phyloP scores from a whole-genome alignment of 2,329 filamentous ascomycete genomes.

The Aspergillus japonicus region DNA sequence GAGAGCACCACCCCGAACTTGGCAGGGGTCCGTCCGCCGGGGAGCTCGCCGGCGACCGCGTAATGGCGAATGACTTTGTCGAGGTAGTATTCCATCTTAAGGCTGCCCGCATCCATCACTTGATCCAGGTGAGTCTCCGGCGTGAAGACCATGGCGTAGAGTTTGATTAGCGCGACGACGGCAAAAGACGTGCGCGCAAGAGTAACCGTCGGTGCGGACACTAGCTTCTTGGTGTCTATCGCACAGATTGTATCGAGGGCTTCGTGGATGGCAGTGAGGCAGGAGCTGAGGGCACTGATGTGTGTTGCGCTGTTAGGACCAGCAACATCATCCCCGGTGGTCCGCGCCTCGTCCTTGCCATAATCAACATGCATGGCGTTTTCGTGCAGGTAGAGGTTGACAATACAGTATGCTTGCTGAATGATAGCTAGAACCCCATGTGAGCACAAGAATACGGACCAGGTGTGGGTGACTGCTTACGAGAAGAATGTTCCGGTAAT shows the following conservation, averaged over 20 bases:
- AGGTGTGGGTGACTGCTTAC: conserved; percentile 46
- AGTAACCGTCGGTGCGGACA: conserved; percentile 67
- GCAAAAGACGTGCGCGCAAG: conserved; percentile 72
- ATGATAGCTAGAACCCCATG: conserved; percentile 53
- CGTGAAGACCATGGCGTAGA: conserved; percentile 66
- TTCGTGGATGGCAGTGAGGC: conserved; percentile 64
- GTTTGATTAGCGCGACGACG: conserved; percentile 70
- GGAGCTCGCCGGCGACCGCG: conserved; percentile 60
- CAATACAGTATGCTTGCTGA: conserved; percentile 61
- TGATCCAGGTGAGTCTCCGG: conserved; percentile 66
- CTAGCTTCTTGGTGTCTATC: conserved; percentile 59
- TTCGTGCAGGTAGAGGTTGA: conserved; percentile 74
- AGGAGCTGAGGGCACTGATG: conserved; percentile 66
- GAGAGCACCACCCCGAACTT: conserved; percentile 71
- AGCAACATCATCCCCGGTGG: conserved; percentile 23
- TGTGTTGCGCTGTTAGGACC: conserved; percentile 56
- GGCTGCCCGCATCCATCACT: conserved; percentile 65
- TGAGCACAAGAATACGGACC: conserved; percentile 4
- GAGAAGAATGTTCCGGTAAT: conserved; percentile 52
- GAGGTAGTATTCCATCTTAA: conserved; percentile 66
- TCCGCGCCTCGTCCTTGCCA: conserved; percentile 45
- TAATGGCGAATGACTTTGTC: conserved; percentile 70
- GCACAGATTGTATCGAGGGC: conserved; percentile 64
- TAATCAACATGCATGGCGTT: conserved; percentile 67
- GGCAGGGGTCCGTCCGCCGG: conserved; percentile 63